Evolutionary conservation across 345 rosid species (phyloP), one percentile per base, ranked within the genome.

Genomic region (Iberis pinnata): DNA sequence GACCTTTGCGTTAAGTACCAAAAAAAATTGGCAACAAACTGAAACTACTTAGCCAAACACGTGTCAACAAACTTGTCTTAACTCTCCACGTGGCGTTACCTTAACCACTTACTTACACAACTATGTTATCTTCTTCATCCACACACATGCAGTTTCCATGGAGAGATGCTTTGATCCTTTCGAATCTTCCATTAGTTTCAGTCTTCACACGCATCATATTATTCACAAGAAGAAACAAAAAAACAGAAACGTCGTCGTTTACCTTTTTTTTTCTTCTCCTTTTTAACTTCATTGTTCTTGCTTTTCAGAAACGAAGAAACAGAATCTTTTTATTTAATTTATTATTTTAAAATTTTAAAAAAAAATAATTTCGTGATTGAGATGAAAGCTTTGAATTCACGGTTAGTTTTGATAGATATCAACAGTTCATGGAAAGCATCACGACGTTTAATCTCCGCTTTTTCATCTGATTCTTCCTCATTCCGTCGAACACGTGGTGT

Each of bases 371-470:
- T n/a, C n/a, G n/a, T n/a, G n/a, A n/a, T 33, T 15, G 72, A 5
- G 44, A 86, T 80, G 90, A 76, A 59, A 70, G 68, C 85, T 58
- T 69, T 79, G 77, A 65, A 68, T 32, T 76, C 95, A 0, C 79
- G 76, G 64, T 74, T 75, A 60, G 53, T 81, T 44, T 73, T 89
- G 24, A 76, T 85, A 66, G 92, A 89, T 65, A 69, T 83, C 57
- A 81, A 80, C 68, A 77, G 56, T 63, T 82, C 94, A 46, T 82
- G 80, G 75, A 72, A 80, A 55, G 73, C 86, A 1, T 80, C 82
- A 0, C 77, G 55, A 17, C 74, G 61, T 50, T 44, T 74, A 43
- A 48, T 72, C 38, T 73, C 83, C 18, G 55, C 87, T 20, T 72
- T 80, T 56, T 60, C 67, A 8, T 48, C 83, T 0, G 36, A 68